phyloP scores from a whole-genome alignment of 2,329 filamentous ascomycete species.

The Rhytidhysteron rufulum region DNA sequence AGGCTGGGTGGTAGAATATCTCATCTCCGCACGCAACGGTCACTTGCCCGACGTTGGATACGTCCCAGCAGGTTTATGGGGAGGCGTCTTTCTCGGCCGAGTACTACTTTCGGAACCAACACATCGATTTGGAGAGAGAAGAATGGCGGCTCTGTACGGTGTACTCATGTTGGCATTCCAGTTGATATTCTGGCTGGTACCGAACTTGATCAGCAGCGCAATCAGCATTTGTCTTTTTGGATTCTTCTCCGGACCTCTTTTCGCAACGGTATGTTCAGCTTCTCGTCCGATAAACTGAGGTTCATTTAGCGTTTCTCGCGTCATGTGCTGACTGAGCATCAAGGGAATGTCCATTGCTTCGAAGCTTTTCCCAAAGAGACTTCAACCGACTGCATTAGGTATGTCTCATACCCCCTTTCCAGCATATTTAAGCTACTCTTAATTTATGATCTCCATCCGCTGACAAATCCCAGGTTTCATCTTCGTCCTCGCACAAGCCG shows the following conservation, averaged over 20 bases:
- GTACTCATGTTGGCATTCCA: conserved; percentile 52
- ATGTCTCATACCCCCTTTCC: conserved; percentile 7
- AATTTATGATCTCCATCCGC: too few relatives aligned
- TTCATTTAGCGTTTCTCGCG: too few relatives aligned
- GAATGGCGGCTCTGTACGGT: conserved; percentile 55
- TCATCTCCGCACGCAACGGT: conserved; percentile 57
- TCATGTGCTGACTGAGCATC: too few relatives aligned
- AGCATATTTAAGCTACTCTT: neutral
- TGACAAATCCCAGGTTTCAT: conserved; percentile 39
- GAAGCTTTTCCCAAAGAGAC: conserved; percentile 48
- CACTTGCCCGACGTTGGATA: conserved; percentile 58
- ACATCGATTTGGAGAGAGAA: conserved; percentile 55
- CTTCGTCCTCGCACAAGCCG: conserved; percentile 56
- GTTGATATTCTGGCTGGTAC: conserved; percentile 57
- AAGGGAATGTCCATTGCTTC: conserved; percentile 54
- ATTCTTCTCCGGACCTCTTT: conserved; percentile 57
- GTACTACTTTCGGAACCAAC: conserved; percentile 58
- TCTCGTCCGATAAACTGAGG: too few relatives aligned
- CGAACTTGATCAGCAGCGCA: conserved; percentile 47
- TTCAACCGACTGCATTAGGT: conserved; percentile 49
- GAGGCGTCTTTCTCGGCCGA: conserved; percentile 55
- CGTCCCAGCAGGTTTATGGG: conserved; percentile 58
- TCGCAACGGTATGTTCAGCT: conserved; percentile 51
- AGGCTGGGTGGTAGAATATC: conserved; percentile 64
- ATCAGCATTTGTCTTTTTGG: conserved; percentile 54